Evolutionary conservation across 176 grass and related monocot species (phyloP).

Genomic region (Musa itinerans): DNA sequence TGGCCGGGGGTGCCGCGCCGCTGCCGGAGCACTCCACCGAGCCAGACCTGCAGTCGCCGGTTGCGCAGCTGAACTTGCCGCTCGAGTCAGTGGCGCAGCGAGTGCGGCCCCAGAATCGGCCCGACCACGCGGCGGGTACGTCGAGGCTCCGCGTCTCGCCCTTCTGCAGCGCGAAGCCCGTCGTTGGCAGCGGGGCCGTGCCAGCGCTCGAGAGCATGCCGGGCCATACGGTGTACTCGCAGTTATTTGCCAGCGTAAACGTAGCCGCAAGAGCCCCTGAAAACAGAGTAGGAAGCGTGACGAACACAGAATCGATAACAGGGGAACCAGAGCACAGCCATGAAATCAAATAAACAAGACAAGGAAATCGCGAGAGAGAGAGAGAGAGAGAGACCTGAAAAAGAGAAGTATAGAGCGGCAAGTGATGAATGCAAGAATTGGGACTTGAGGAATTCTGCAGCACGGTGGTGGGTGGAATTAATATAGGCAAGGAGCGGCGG

Average conservation of each 20-base stretch:
- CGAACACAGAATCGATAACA: background rate
- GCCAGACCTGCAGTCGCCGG: constrained; percentile 69
- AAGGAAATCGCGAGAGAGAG: background rate
- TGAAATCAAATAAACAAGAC: background rate
- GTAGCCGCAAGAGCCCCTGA: constrained; percentile 52
- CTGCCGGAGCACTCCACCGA: constrained; percentile 50
- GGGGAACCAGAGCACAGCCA: background rate
- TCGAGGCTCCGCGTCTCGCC: constrained; percentile 41
- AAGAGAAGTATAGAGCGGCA: background rate
- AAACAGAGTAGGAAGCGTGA: background rate
- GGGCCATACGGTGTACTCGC: constrained; percentile 82
- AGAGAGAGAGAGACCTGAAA: background rate
- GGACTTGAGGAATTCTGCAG: no score
- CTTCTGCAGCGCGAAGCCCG: constrained; percentile 54
- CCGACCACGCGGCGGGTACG: constrained; percentile 62
- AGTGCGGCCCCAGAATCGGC: constrained; percentile 86
- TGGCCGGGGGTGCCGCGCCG: constrained; percentile 52
- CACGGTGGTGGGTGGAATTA: no score
- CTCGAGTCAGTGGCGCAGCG: constrained; percentile 53
- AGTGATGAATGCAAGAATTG: no score
- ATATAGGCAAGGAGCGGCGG: no score
- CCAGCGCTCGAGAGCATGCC: constrained; percentile 73
- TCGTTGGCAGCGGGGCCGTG: constrained; percentile 45
- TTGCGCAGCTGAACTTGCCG: constrained; percentile 62
- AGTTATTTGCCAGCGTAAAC: constrained; percentile 79